Evolutionary conservation across 73 alveolate genomes (phyloP).

Genomic region (Breviolum minutum): DNA sequence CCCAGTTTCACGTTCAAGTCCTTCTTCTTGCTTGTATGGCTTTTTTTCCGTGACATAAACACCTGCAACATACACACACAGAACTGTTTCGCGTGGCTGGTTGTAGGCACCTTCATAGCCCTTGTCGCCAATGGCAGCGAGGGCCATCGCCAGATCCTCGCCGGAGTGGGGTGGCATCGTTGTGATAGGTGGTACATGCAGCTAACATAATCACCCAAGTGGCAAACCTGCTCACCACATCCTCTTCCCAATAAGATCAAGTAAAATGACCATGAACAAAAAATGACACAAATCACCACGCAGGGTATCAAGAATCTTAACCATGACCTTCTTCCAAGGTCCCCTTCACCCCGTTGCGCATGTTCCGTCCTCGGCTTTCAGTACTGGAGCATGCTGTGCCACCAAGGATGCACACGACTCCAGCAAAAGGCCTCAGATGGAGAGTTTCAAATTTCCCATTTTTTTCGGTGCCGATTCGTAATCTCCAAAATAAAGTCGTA

Average conservation of each 20-base stretch:
- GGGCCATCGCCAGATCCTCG: slow-evolving; percentile 29
- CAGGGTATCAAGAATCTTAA: neutral
- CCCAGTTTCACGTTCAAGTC: too few relatives aligned
- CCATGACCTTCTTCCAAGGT: neutral
- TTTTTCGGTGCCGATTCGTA: too few relatives aligned
- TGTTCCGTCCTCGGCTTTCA: neutral
- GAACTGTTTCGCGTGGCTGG: too few relatives aligned
- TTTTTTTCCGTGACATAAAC: too few relatives aligned
- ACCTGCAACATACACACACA: too few relatives aligned
- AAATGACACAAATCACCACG: neutral
- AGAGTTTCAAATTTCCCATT: too few relatives aligned
- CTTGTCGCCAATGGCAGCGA: slow-evolving; percentile 44
- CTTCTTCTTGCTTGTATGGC: too few relatives aligned
- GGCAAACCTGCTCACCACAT: neutral
- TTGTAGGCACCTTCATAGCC: slow-evolving; percentile 37
- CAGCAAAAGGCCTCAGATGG: slow-evolving; percentile 5
- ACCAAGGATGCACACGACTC: slow-evolving; percentile 35
- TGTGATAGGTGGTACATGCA: neutral
- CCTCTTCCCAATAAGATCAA: neutral
- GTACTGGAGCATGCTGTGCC: slow-evolving; percentile 10
- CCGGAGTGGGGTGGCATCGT: neutral
- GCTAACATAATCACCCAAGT: neutral
- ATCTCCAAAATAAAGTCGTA: too few relatives aligned
- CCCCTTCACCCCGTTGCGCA: neutral
- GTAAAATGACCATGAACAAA: neutral